Base-by-base conservation (phyloP, 805 yeast genomes). In the Starmerella gropengiesseri region DNA sequence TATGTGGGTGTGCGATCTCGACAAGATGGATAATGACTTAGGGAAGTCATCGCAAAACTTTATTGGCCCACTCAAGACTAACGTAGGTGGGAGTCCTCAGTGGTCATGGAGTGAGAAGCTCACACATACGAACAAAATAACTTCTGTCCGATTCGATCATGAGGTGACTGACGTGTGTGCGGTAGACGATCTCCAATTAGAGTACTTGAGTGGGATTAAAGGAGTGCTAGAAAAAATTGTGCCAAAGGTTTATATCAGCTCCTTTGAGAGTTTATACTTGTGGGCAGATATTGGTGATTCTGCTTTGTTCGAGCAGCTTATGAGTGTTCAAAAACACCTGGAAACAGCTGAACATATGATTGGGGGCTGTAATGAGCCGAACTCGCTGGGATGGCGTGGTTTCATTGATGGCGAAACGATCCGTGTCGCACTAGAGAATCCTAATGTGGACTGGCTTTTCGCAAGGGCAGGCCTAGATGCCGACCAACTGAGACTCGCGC, bases 1-100 rank as follows among this genome's bases (percentile, higher is more conserved):
- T n/a, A 34, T 34, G 37, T 34, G 37, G 37, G 37, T 34, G 6
- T 34, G 37, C 20, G 37, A 34, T 14, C 28, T 34, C n/a, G 17
- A 17, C 9, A n/a, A 23, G n/a, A 23, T 34, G 13, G 29, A 17
- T 4, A 7, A 11, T 3, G 23, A 21, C 14, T 16, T 21, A 11
- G 21, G 17, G 16, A 34, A 12, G 17, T n/a, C 28, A n/a, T 34
- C 37, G 19, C 37, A 16, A 22, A 16, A 22, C 4, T 23, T 34
- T 17, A 34, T 34, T 7, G 37, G 37, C 6, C 37, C 37, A 2
- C 22, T 34, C 9, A 34, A 34, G 13, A 16, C 29, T n/a, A 29
- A 34, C 13, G 20, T 7, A n/a, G 5, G 9, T 8, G 23, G 14
- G 5, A 20, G 29, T 7, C 37, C 37, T 6, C 29, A 34, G 21